These are phyloP conservation scores for Gossypium lobatum DNA, from an alignment of 441 rosid genomes.

Conservation along the genomic window DNA sequence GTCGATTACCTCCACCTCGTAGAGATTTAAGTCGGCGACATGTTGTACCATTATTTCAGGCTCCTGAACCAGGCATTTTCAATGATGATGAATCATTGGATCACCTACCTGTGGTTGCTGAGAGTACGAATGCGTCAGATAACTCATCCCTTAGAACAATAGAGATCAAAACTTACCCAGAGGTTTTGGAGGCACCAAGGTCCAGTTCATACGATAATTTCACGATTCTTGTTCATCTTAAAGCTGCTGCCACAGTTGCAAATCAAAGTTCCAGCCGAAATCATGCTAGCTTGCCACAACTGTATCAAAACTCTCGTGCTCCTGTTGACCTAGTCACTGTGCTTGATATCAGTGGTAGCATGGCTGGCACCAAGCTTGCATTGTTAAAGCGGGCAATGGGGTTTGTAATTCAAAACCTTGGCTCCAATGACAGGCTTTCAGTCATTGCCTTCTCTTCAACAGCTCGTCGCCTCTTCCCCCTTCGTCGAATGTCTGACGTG, in stretches of 20 bases:
- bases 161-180: slow-evolving; percentile 60
- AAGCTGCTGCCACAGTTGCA: slow-evolving; percentile 47
- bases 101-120: slow-evolving; percentile 36
- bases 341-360: slow-evolving; percentile 96
- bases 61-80: slow-evolving; percentile 67
- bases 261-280: slow-evolving; percentile 26
- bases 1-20: slow-evolving; percentile 50
- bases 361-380: slow-evolving; percentile 98
- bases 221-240: slow-evolving; percentile 71
- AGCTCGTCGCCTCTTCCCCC: slow-evolving; percentile 87
- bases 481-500: slow-evolving; percentile 66
- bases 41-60: slow-evolving; percentile 43
- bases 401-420: slow-evolving; percentile 94
- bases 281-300: slow-evolving; percentile 31
- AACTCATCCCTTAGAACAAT: slow-evolving; percentile 35
- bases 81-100: slow-evolving; percentile 75
- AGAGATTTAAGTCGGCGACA: slow-evolving; percentile 51
- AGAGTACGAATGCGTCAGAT: slow-evolving; percentile 24
- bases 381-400: slow-evolving; percentile 97
- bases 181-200: slow-evolving; percentile 57
- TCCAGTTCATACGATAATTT: slow-evolving; percentile 51
- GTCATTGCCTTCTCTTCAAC: slow-evolving; percentile 96
- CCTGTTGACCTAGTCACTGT: slow-evolving; percentile 88
- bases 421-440: slow-evolving; percentile 84
- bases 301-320: slow-evolving; percentile 56